Evolutionary conservation across 805 yeast genomes (phyloP).

Genomic region (Hanseniaspora mollemarum): DNA sequence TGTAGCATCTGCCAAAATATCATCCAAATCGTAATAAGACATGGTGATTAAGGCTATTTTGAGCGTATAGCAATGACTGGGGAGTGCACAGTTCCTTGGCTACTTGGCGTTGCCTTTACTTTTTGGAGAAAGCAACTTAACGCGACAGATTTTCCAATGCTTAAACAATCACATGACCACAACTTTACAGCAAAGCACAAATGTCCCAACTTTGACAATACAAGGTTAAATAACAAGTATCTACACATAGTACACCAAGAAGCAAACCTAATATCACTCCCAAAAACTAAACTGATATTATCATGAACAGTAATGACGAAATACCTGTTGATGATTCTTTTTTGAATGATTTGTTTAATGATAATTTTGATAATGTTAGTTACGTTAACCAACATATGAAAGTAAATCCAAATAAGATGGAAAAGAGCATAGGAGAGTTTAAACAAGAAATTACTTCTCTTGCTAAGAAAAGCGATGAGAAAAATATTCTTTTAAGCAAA

Average conservation of each 20-base stretch:
- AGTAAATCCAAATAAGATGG: background rate
- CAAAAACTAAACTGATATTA: background rate
- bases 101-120: no score
- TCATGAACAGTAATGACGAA: background rate
- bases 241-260: no score
- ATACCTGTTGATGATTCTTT: background rate
- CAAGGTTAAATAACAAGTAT: no score
- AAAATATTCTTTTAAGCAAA: background rate
- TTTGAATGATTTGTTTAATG: background rate
- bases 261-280: no score
- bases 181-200: no score
- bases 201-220: no score
- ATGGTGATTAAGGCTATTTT: slow-evolving; percentile 17
- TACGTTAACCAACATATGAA: background rate
- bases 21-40: slow-evolving; percentile 65
- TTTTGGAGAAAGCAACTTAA: no score
- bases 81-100: no score
- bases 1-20: slow-evolving; percentile 57
- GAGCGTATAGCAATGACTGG: no score
- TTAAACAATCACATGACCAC: no score
- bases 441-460: background rate
- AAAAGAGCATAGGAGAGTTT: background rate
- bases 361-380: background rate
- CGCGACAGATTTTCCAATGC: no score
- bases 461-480: background rate